Base-by-base conservation (phyloP, 164 flowering plant species). In the Houttuynia cordata region DNA sequence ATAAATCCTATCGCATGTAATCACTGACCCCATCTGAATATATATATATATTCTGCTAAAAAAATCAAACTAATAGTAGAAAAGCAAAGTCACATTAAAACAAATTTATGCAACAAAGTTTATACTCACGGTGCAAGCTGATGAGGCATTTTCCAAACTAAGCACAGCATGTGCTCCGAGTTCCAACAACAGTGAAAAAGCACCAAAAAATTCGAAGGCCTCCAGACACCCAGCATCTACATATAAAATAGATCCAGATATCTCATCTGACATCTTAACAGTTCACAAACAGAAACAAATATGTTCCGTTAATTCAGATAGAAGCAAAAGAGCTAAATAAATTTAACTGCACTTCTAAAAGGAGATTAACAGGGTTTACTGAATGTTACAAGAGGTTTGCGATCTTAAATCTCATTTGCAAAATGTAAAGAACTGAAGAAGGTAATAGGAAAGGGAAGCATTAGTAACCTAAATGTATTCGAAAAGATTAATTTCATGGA, bases 191-290 rank as follows among this genome's bases (percentile, higher is more conserved):
- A 83, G 18, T 41, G 96, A 81, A 61, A 83, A 85, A 42, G 88
- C 93, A 60, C 96, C 99, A 56, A 79, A 65, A 71, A 78, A 75
- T 58, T 93, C 89, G 76, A 88, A 93, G 66, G 96, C 87, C 73
- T 93, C 97, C 2, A 81, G 73, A 68, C 86, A 86, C 56, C 99
- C 99, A 72, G 88, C 88, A 83, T 93, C 99, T 19, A 93, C 72
- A 77, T 93, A 93, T 55, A 93, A 64, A 69, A 77, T 56, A 25
- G 95, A 79, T 70, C 75, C 93, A 64, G 80, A 76, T 51, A 90
- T 62, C 60, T 86, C 77, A 69, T 90, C 93, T 37, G 94, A 77
- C 58, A 85, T 74, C 99, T 93, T 68, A 17, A 17, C 17, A 45
- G 49, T 10, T 8, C 37, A 45, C 17, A 17, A 10, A 8, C 8